Conservation (phyloP, 2,329 filamentous ascomycete genomes). For the Aspergillus amoenus region DNA sequence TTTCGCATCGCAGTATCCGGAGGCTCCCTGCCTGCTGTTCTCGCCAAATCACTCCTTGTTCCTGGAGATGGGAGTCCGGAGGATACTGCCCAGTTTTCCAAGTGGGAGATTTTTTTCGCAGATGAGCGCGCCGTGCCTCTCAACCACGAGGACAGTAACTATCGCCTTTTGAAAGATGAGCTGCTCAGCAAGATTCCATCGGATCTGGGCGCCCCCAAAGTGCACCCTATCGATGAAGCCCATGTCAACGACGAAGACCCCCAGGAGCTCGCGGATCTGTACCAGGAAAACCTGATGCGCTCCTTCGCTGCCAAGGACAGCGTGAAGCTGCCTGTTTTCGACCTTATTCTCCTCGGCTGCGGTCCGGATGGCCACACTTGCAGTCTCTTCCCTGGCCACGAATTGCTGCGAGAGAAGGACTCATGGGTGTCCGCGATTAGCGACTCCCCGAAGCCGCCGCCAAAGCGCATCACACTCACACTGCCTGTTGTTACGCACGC, state of each 20-base stretch:
- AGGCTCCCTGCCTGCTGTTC: constrained; percentile 84
- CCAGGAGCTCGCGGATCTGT: constrained; percentile 89
- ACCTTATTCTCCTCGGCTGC: constrained; percentile 87
- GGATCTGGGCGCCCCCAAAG: constrained; percentile 63
- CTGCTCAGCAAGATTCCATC: constrained; percentile 83
- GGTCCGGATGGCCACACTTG: constrained; percentile 97
- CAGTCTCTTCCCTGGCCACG: constrained; percentile 89
- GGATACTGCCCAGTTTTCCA: constrained; percentile 72
- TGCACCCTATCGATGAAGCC: constrained; percentile 74
- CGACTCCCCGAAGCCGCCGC: constrained; percentile 92
- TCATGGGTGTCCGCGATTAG: constrained; percentile 92
- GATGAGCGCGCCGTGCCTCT: constrained; percentile 94
- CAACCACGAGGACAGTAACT: constrained; percentile 92
- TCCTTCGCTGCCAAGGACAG: constrained; percentile 90
- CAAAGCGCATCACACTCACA: constrained; percentile 86
- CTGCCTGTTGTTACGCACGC: constrained; percentile 87
- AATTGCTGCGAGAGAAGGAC: constrained; percentile 77
- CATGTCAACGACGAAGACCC: constrained; percentile 73
- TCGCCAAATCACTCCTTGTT: constrained; percentile 78
- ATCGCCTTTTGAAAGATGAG: constrained; percentile 81
- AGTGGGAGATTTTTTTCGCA: constrained; percentile 98
- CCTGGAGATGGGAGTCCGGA: constrained; percentile 49
- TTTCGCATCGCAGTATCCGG: constrained; percentile 95
- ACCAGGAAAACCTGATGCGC: constrained; percentile 82
- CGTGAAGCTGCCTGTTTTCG: constrained; percentile 92